phyloP scores from a whole-genome alignment of 108 stramenopile species.

The Cyclotella sp. region DNA sequence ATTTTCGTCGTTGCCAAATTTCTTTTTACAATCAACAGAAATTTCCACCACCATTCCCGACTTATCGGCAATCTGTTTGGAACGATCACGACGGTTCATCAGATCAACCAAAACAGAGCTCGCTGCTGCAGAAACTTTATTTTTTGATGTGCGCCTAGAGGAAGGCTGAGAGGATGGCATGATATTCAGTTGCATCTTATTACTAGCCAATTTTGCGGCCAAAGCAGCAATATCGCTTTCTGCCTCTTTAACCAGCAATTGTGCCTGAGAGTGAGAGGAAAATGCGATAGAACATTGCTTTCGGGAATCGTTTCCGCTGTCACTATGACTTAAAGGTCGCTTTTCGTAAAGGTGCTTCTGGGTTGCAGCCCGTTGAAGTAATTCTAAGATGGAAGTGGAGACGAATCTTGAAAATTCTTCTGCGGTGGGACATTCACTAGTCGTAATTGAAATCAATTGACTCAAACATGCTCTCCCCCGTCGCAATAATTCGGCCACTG shows the following conservation, averaged over 20 bases:
- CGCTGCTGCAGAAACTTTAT: not conserved
- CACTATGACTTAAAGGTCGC: not conserved
- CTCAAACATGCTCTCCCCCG: not conserved
- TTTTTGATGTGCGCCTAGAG: not conserved
- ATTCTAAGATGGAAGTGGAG: slow-evolving; percentile 11
- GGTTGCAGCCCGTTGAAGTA: slow-evolving; percentile 12
- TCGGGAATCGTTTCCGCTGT: not conserved
- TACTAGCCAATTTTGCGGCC: not conserved
- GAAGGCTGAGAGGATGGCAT: not conserved
- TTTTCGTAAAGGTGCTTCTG: slow-evolving; percentile 10
- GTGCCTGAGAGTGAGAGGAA: slow-evolving; percentile 2
- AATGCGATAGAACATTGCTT: not conserved
- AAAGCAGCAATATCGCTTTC: slow-evolving; percentile 17
- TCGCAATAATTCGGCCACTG: slow-evolving; percentile 19
- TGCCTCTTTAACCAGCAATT: slow-evolving; percentile 1
- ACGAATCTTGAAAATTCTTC: slow-evolving; percentile 8
- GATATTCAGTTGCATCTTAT: not conserved
- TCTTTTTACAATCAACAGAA: slow-evolving; percentile 7
- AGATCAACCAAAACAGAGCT: slow-evolving; percentile 8
- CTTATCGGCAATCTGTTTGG: slow-evolving; percentile 22
- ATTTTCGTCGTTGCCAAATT: not conserved
- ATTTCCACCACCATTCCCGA: slow-evolving; percentile 22
- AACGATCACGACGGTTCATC: slow-evolving; percentile 18
- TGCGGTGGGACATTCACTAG: not conserved
- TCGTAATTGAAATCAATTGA: slow-evolving; percentile 5